Conservation (phyloP, 441 rosid species). For the Populus trichocarpa region DNA sequence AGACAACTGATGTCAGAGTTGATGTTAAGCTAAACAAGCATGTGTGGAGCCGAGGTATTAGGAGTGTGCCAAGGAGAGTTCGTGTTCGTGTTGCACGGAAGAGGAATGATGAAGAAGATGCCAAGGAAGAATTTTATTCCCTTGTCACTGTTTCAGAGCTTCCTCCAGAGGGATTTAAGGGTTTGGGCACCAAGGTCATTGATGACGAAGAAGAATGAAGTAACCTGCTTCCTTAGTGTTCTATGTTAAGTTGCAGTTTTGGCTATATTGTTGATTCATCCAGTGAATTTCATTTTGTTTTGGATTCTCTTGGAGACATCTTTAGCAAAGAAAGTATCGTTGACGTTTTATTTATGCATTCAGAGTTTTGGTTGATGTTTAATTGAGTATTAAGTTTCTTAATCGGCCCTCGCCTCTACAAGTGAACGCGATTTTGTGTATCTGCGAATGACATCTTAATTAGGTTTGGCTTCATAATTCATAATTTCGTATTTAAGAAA, state of each 20-base stretch:
- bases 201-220: slow-evolving; percentile 65
- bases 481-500: background rate
- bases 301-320: background rate
- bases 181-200: slow-evolving; percentile 75
- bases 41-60: slow-evolving; percentile 80
- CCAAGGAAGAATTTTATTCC: slow-evolving; percentile 82
- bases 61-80: slow-evolving; percentile 77
- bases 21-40: slow-evolving; percentile 92
- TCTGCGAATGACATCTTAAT: too few species aligned
- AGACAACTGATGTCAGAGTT: slow-evolving; percentile 68
- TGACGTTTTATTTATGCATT: background rate
- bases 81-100: slow-evolving; percentile 74
- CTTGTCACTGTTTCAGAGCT: slow-evolving; percentile 73
- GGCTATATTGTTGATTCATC: slow-evolving; percentile 2
- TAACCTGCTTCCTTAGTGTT: background rate
- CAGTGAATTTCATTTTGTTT: slow-evolving; percentile 3
- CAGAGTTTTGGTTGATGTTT: background rate
- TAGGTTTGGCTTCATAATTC: too few species aligned
- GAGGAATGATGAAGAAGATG: slow-evolving; percentile 91
- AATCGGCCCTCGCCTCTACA: too few species aligned
- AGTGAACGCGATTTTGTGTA: too few species aligned
- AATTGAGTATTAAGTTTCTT: too few species aligned
- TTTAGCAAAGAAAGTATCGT: background rate
- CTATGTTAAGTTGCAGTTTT: slow-evolving; percentile 11
- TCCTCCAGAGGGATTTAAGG: slow-evolving; percentile 64